A percentile compares a stretch with the other conserved stretches of the same genome.
Evolutionary conservation across 2,329 filamentous ascomycete species (phyloP).

Genomic region (Microdochium bolleyi): DNA sequence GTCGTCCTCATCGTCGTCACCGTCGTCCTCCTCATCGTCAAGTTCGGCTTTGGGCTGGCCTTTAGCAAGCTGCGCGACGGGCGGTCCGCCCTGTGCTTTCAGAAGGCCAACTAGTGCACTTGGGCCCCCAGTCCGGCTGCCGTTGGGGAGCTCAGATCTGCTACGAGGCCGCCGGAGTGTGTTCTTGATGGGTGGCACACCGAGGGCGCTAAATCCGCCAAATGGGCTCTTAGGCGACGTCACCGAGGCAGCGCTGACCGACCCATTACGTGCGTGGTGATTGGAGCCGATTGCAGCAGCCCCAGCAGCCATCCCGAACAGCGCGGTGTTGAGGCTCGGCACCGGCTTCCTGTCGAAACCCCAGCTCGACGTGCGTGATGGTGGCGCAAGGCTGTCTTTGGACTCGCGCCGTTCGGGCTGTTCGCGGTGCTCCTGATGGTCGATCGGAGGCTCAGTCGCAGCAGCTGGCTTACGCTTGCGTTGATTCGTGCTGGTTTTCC

Average conservation of each 20-base stretch:
- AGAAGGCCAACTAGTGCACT: slow-evolving; percentile 38
- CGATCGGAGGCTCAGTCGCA: slow-evolving; percentile 1
- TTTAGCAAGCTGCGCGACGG: slow-evolving; percentile 39
- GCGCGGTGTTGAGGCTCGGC: slow-evolving; percentile 51
- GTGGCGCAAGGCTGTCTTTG: slow-evolving; percentile 42
- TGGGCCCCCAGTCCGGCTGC: slow-evolving; percentile 22
- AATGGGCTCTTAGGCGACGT: slow-evolving; percentile 47
- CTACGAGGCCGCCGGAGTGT: slow-evolving; percentile 45
- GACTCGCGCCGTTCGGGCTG: slow-evolving; percentile 25
- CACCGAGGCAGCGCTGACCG: slow-evolving; percentile 46
- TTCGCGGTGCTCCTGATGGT: slow-evolving; percentile 9
- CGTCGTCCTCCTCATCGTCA: slow-evolving; percentile 53
- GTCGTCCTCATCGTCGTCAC: slow-evolving; percentile 46
- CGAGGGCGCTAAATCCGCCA: slow-evolving; percentile 31
- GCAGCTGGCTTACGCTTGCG: slow-evolving; percentile 16
- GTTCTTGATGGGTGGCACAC: slow-evolving; percentile 29
- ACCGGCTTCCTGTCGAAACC: slow-evolving; percentile 36
- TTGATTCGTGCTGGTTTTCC: slow-evolving; percentile 36
- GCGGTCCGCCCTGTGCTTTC: slow-evolving; percentile 45
- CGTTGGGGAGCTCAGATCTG: slow-evolving; percentile 43
- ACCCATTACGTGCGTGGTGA: slow-evolving; percentile 47
- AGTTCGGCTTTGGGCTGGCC: slow-evolving; percentile 33
- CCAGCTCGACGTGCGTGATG: slow-evolving; percentile 43
- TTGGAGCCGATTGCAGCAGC: slow-evolving; percentile 48
- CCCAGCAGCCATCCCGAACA: slow-evolving; percentile 46